phyloP scores from a whole-genome alignment of 345 rosid species.

The Gossypium turneri region DNA sequence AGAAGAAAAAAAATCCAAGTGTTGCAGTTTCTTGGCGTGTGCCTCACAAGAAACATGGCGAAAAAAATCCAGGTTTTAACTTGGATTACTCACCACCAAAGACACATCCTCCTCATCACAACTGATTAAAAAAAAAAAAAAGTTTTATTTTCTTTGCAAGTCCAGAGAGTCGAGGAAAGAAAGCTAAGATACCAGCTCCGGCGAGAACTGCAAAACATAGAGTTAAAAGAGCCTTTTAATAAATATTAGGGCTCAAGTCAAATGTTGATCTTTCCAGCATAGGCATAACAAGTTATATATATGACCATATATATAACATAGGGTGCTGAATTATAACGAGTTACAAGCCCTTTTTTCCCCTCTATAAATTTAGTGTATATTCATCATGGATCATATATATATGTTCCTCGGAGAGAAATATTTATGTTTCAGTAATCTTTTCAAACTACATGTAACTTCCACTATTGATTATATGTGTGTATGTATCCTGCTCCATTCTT shows the following conservation, averaged over 20 bases:
- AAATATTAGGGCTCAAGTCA: background rate
- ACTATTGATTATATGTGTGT: no score
- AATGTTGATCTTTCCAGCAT: background rate
- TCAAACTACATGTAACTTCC: no score
- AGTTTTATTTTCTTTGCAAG: background rate
- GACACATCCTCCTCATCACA: slow-evolving; percentile 77
- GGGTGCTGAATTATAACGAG: slow-evolving; percentile 1
- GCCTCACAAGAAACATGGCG: slow-evolving; percentile 46
- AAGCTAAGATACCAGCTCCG: background rate
- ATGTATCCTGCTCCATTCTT: no score
- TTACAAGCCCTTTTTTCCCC: background rate
- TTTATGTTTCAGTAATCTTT: no score
- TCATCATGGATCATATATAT: slow-evolving; percentile 11
- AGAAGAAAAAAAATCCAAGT: slow-evolving; percentile 22
- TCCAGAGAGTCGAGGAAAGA: background rate
- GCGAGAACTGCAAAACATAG: background rate
- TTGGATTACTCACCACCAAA: slow-evolving; percentile 68
- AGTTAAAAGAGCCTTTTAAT: background rate
- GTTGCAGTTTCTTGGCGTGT: slow-evolving; percentile 48
- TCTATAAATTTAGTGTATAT: background rate
- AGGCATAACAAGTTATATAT: background rate
- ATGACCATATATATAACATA: background rate
- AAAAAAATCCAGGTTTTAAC: slow-evolving; percentile 54
- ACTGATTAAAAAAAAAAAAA: slow-evolving; percentile 22
- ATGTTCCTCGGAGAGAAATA: no score